Conservation (phyloP, 768 basidiomycete species). For the Boletellus ananas region DNA sequence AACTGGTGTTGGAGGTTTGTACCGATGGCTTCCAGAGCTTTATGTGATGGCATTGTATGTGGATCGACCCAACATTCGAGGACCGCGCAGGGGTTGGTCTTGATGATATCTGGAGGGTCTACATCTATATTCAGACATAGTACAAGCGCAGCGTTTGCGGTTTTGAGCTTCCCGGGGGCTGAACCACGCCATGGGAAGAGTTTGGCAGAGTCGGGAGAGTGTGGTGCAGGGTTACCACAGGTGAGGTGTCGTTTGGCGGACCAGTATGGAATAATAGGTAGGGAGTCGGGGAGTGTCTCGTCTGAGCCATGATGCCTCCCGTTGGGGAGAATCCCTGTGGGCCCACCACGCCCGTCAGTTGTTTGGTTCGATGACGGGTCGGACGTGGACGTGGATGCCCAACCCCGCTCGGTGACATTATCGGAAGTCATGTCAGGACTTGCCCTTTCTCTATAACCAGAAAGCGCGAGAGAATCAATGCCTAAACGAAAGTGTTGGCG, state of each 20-base stretch:
- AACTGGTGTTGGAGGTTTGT: slow-evolving; percentile 93
- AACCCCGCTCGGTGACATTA: slow-evolving; percentile 52
- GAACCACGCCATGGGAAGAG: slow-evolving; percentile 77
- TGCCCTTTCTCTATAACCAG: slow-evolving; percentile 15
- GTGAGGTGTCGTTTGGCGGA: slow-evolving; percentile 88
- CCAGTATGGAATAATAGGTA: slow-evolving; percentile 78
- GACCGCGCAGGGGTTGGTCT: slow-evolving; percentile 93
- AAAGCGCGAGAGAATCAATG: slow-evolving; percentile 13
- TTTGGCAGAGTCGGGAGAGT: slow-evolving; percentile 61
- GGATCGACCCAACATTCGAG: slow-evolving; percentile 99
- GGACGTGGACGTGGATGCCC: slow-evolving; percentile 46
- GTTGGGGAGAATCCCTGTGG: slow-evolving; percentile 31
- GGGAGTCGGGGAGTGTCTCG: slow-evolving; percentile 42
- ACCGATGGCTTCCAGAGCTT: slow-evolving; percentile 92
- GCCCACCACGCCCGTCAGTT: slow-evolving; percentile 27
- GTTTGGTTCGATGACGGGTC: slow-evolving; percentile 43
- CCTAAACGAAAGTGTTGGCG: slow-evolving; percentile 13
- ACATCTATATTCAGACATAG: slow-evolving; percentile 96
- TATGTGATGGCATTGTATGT: slow-evolving; percentile 83
- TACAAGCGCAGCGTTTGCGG: slow-evolving; percentile 82
- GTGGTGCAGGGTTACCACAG: slow-evolving; percentile 79
- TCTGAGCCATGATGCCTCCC: slow-evolving; percentile 42
- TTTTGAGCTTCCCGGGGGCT: slow-evolving; percentile 83
- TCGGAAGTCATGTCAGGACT: slow-evolving; percentile 42
- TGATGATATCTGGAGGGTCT: slow-evolving; percentile 96